Evolutionary conservation across 495 filamentous ascomycete genomes (phyloP).

Genomic region (Penicillium tannophilum): DNA sequence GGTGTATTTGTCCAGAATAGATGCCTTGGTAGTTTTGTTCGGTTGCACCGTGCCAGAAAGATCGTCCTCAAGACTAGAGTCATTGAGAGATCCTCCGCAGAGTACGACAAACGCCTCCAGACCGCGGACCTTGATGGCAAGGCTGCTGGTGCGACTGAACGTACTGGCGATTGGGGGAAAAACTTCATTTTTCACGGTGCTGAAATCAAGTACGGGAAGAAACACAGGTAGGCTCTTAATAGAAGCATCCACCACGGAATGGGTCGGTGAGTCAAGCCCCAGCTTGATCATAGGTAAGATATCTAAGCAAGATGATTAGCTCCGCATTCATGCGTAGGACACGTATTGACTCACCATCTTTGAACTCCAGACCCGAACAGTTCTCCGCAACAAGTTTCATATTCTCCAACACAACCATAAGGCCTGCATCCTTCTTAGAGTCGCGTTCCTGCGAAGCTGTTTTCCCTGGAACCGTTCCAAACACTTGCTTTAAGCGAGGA

Average conservation of each 20-base stretch:
- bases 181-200: slow-evolving; percentile 91
- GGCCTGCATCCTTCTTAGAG: slow-evolving; percentile 79
- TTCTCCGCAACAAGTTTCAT: slow-evolving; percentile 72
- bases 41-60: slow-evolving; percentile 63
- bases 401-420: slow-evolving; percentile 87
- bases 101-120: slow-evolving; percentile 87
- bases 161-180: slow-evolving; percentile 88
- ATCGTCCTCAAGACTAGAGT: slow-evolving; percentile 56
- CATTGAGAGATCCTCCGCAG: slow-evolving; percentile 67
- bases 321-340: not conserved
- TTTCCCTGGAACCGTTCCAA: slow-evolving; percentile 58
- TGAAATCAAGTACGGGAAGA: slow-evolving; percentile 86
- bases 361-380: slow-evolving; percentile 88
- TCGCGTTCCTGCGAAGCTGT: slow-evolving; percentile 65
- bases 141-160: slow-evolving; percentile 88
- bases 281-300: slow-evolving; percentile 81
- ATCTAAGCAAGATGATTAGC: slow-evolving; percentile 49
- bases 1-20: slow-evolving; percentile 93
- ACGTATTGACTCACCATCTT: slow-evolving; percentile 65
- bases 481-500: slow-evolving; percentile 80
- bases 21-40: slow-evolving; percentile 58
- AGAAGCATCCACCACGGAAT: slow-evolving; percentile 81
- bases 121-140: slow-evolving; percentile 90
- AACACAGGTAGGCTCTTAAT: slow-evolving; percentile 72
- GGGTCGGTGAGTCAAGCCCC: slow-evolving; percentile 84